A percentile compares a stretch with the other conserved stretches of the same genome.
phyloP scores from a whole-genome alignment of 176 grass and related monocot genomes.

The Canna indica region DNA sequence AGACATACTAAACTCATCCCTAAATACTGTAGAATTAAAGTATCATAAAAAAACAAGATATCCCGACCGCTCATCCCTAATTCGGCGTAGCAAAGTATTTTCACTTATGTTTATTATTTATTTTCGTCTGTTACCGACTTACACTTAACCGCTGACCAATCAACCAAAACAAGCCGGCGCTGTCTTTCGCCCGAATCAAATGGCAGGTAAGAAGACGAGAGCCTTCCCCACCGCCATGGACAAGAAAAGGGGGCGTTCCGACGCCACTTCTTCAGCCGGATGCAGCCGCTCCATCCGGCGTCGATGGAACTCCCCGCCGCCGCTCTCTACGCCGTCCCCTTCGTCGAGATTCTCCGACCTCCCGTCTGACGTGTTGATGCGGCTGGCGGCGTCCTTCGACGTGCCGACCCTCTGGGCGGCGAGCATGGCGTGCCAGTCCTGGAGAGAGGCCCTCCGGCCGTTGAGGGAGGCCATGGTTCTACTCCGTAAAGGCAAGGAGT shows the following conservation, averaged over 20 bases:
- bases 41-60: too few relatives aligned
- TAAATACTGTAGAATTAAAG: too few relatives aligned
- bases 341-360: slow-evolving; percentile 25
- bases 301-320: not conserved
- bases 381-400: slow-evolving; percentile 23
- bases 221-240: too few relatives aligned
- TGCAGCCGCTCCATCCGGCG: not conserved
- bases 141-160: too few relatives aligned
- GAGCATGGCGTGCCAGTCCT: slow-evolving; percentile 45
- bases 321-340: not conserved
- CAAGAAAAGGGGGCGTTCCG: not conserved
- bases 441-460: slow-evolving; percentile 56
- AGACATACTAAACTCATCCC: too few relatives aligned
- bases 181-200: too few relatives aligned
- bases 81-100: too few relatives aligned
- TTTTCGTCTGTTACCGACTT: too few relatives aligned
- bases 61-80: too few relatives aligned
- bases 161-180: too few relatives aligned
- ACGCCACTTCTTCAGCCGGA: not conserved
- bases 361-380: slow-evolving; percentile 39
- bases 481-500: slow-evolving; percentile 36
- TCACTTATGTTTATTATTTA: too few relatives aligned
- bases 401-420: slow-evolving; percentile 37
- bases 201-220: too few relatives aligned
- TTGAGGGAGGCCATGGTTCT: slow-evolving; percentile 55